A percentile compares a stretch with the other conserved stretches of the same genome.
Conservation (phyloP, 495 filamentous ascomycete genomes). For the Cairneyella variabilis region DNA sequence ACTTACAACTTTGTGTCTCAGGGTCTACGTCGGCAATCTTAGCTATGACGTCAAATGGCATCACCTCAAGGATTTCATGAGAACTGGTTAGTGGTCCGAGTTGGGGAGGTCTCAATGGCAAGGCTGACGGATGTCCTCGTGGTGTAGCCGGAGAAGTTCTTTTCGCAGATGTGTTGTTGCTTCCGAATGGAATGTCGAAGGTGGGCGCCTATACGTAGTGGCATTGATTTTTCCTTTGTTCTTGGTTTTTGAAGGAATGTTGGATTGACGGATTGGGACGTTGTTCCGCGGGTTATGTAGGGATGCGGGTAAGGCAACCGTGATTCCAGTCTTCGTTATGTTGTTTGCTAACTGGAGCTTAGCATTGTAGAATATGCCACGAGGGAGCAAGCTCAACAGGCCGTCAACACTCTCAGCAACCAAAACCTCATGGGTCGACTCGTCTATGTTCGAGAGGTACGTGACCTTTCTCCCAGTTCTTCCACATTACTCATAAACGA, state of each 20-base stretch:
- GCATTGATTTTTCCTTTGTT: slow-evolving; percentile 73
- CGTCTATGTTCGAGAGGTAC: slow-evolving; percentile 96
- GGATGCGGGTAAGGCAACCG: slow-evolving; percentile 89
- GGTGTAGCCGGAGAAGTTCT: slow-evolving; percentile 92
- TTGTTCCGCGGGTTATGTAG: slow-evolving; percentile 88
- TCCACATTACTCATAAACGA: neutral
- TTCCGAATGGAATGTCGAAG: slow-evolving; percentile 99
- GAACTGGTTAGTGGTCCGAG: slow-evolving; percentile 72
- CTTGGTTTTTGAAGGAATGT: slow-evolving; percentile 82
- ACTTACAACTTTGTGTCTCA: no score
- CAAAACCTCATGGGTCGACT: slow-evolving; percentile 97
- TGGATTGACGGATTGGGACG: slow-evolving; percentile 99
- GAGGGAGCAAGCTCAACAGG: slow-evolving; percentile 96
- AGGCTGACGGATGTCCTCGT: slow-evolving; percentile 10
- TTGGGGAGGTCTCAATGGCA: no score
- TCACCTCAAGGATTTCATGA: slow-evolving; percentile 99
- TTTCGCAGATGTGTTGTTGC: slow-evolving; percentile 98
- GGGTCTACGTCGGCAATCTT: slow-evolving; percentile 98
- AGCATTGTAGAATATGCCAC: slow-evolving; percentile 99
- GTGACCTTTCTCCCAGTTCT: slow-evolving; percentile 15
- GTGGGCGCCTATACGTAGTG: slow-evolving; percentile 93
- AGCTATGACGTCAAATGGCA: slow-evolving; percentile 99
- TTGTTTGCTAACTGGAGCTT: slow-evolving; percentile 25
- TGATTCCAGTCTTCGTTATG: neutral
- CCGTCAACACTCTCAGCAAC: slow-evolving; percentile 97